phyloP scores from a whole-genome alignment of 2,329 filamentous ascomycete genomes.

The Stachybotrys chlorohalonatus region DNA sequence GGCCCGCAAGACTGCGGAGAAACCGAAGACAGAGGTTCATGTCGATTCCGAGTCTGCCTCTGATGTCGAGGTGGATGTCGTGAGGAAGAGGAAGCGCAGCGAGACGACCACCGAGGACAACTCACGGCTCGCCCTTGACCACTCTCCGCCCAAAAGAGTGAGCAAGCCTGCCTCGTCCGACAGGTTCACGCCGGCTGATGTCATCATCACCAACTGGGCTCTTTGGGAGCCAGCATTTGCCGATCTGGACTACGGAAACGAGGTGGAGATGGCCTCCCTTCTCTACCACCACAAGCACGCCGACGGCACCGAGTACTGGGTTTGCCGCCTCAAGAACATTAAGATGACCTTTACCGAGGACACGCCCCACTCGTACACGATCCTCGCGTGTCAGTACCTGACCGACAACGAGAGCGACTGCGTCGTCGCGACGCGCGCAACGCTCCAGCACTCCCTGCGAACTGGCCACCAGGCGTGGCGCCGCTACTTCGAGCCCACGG shows the following conservation, averaged over 20 bases:
- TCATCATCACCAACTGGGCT: not conserved
- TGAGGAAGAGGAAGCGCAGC: not conserved
- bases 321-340: not conserved
- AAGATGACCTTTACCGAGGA: not conserved
- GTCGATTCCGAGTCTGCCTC: not conserved
- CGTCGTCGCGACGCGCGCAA: not conserved
- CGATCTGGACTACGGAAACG: not conserved
- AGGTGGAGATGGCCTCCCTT: not conserved
- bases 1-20: not conserved
- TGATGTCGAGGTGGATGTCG: not conserved
- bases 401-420: not conserved
- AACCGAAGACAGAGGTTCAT: not conserved
- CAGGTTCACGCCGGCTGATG: not conserved
- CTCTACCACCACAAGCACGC: not conserved
- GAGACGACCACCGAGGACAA: no score
- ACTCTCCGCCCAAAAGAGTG: not conserved
- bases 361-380: not conserved
- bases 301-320: not conserved
- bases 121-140: not conserved
- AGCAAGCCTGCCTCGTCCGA: not conserved
- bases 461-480: not conserved
- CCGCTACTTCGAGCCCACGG: not conserved
- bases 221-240: not conserved
- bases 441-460: not conserved
- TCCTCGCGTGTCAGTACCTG: not conserved